phyloP scores from a whole-genome alignment of 2,329 filamentous ascomycete species.

The Aspergillus fumigatus region DNA sequence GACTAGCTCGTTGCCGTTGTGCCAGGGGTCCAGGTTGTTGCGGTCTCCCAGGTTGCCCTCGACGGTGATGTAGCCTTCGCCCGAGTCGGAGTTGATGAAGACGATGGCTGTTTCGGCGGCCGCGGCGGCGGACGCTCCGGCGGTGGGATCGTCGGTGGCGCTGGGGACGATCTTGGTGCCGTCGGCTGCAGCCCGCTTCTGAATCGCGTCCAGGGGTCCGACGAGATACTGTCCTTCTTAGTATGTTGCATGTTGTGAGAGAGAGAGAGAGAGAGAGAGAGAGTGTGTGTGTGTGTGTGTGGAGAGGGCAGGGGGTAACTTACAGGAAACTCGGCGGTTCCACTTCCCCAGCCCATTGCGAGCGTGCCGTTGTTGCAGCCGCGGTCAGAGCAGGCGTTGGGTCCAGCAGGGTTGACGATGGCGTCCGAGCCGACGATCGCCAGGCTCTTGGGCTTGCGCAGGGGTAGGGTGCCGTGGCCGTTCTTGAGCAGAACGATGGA shows the following conservation, averaged over 20 bases:
- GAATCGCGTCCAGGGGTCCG: conserved; percentile 41
- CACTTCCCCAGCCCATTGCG: conserved; percentile 72
- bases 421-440: conserved; percentile 50
- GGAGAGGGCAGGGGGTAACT: not conserved
- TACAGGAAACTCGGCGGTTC: conserved; percentile 63
- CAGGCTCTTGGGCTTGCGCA: conserved; percentile 44
- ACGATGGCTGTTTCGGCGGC: conserved; percentile 42
- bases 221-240: conserved; percentile 42
- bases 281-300: too few relatives aligned
- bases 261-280: too few relatives aligned
- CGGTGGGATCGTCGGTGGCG: conserved; percentile 33
- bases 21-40: conserved; percentile 33
- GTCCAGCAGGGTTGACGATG: conserved; percentile 41
- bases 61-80: conserved; percentile 48
- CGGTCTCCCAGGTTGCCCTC: conserved; percentile 55
- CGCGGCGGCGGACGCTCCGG: conserved; percentile 34
- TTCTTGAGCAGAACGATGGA: conserved; percentile 48
- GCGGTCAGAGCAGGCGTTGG: conserved; percentile 56
- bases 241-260: too few relatives aligned
- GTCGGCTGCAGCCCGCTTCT: conserved; percentile 31
- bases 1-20: conserved; percentile 36
- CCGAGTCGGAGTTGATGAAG: conserved; percentile 46
- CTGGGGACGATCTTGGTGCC: conserved; percentile 42
- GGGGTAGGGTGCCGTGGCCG: conserved; percentile 37
- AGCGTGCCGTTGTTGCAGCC: conserved; percentile 64